Percentiles rank a stretch among this genome's conserved stretches.
Evolutionary conservation across 208 protist genomes (phyloP).

Genomic region (Naegleria lovaniensis): DNA sequence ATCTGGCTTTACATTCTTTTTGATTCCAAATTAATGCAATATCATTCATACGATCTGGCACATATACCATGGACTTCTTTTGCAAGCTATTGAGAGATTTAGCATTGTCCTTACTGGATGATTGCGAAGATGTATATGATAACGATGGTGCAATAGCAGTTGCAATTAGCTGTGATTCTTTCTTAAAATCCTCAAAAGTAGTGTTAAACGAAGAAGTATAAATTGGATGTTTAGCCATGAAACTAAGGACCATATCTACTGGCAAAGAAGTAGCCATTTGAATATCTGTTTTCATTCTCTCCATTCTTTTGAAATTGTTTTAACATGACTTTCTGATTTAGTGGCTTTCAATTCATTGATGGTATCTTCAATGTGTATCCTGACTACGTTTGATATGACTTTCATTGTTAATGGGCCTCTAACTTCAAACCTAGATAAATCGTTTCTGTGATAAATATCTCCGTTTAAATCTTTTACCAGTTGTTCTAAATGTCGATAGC

Average conservation of each 20-base stretch:
- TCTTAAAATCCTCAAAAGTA: not conserved
- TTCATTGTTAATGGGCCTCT: not conserved
- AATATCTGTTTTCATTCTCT: not conserved
- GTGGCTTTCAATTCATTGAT: not conserved
- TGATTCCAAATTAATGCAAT: not conserved
- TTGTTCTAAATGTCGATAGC: not conserved
- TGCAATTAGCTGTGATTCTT: not conserved
- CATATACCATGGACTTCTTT: not conserved
- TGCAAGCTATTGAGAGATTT: not conserved
- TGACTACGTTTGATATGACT: not conserved
- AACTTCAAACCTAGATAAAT: not conserved
- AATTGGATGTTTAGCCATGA: not conserved
- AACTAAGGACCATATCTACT: not conserved
- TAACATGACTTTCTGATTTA: not conserved
- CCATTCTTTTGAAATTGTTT: not conserved
- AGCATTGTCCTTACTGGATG: not conserved
- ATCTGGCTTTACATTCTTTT: not conserved
- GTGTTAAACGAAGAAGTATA: not conserved
- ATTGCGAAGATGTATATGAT: not conserved
- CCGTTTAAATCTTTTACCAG: not conserved
- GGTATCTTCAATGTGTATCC: not conserved
- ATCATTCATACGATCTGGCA: not conserved
- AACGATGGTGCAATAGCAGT: not conserved
- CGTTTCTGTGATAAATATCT: not conserved
- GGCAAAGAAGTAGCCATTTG: not conserved